phyloP scores from a whole-genome alignment of 192 early-diverging fungal genomes.

The Chytriomyces hyalinus region DNA sequence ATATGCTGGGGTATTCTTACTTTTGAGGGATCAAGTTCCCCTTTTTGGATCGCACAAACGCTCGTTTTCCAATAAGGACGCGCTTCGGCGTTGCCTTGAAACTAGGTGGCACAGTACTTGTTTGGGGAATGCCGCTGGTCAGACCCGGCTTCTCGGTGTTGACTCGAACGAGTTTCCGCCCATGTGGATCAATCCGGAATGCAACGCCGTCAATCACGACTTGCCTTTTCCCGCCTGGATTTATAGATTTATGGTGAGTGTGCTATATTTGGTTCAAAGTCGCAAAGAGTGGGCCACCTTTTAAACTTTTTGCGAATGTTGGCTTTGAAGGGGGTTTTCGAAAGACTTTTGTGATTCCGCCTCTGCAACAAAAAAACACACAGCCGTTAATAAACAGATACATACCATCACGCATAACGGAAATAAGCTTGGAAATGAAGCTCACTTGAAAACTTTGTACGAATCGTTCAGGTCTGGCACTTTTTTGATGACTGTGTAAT shows the following conservation, averaged over 20 bases:
- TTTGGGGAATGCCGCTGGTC: no score
- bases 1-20: no score
- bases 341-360: slow-evolving; percentile 17
- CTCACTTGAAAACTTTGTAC: slow-evolving; percentile 2
- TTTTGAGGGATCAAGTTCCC: slow-evolving; percentile 5
- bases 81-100: slow-evolving; percentile 1
- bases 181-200: neutral
- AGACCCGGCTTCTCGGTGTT: neutral
- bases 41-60: slow-evolving; percentile 12
- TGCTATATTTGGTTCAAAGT: neutral
- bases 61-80: neutral
- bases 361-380: neutral
- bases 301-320: slow-evolving; percentile 8
- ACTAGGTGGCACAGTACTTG: no score
- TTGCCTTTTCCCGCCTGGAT: neutral
- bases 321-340: slow-evolving; percentile 7
- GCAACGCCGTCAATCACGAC: slow-evolving; percentile 5
- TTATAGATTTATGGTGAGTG: neutral
- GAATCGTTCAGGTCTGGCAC: slow-evolving; percentile 5
- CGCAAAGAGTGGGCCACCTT: no score
- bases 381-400: neutral
- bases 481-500: slow-evolving; percentile 9
- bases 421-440: neutral
- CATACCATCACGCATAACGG: no score
- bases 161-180: slow-evolving; percentile 16